Base-by-base conservation (phyloP, 306 rosid species). In the Prunus salicina region DNA sequence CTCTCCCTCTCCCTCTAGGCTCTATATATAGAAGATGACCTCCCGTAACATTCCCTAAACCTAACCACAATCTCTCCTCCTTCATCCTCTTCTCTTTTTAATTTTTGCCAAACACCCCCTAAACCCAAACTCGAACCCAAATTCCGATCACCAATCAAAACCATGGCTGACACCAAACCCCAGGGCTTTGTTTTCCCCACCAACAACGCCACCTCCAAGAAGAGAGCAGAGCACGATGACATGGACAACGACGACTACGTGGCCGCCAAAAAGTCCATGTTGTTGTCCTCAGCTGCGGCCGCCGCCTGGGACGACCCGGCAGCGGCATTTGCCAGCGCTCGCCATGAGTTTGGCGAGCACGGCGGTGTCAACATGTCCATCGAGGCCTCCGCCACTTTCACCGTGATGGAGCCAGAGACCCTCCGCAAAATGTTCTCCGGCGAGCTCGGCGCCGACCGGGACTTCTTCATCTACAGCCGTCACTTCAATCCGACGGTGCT, bases 331-430 rank as follows among this genome's bases (percentile, higher is more conserved):
- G 99, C 98, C 0, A 78, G 77, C 46, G 87, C 89, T 4, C 90
- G 99, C 3, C 99, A 96, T 53, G 99, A 96, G 63, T 96, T 96
- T 76, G 99, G 99, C 2, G 98, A 96, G 79, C 99, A 96, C 58
- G 99, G 99, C 0, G 99, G 99, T 0, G 98, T 96, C 1, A 96
- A 96, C 90, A 96, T 96, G 99, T 96, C 99, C 12, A 96, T 96
- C n/a, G 99, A 96, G 73, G 97, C 99, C 3, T 96, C 99, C 0
- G 99, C 96, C 2, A 92, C 99, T 6, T 96, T 96, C 87, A 96
- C 99, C 1, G 99, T 96, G 46, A 96, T 96, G 96, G 99, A 96
- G 19, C 96, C 99, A 3, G 99, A 96, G 60, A 92, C 98, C 19
- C 83, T 96, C 88, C 86, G 92, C 0, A 89, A 95, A 18, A 92